Conservation (phyloP, 306 rosid genomes). For the Mimosa pudica region DNA sequence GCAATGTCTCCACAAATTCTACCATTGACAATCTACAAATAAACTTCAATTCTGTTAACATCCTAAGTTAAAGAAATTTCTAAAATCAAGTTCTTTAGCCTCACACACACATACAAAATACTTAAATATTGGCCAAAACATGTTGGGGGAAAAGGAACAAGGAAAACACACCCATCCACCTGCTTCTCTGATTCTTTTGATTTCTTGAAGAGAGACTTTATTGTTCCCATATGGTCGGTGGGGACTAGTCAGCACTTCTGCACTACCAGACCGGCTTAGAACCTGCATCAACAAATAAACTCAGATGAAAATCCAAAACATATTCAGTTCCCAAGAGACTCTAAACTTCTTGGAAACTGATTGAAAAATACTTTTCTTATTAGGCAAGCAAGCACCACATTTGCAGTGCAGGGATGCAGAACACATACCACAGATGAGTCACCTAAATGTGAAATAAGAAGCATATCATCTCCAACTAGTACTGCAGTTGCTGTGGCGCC, state of each 20-base stretch:
- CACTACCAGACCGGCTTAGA: constrained; percentile 79
- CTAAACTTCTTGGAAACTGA: constrained; percentile 12
- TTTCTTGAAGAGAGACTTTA: constrained; percentile 77
- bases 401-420: constrained; percentile 2
- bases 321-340: constrained; percentile 27
- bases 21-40: constrained; percentile 71
- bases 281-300: constrained; percentile 58
- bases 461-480: constrained; percentile 58
- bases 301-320: constrained; percentile 11
- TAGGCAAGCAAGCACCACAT: constrained; percentile 13
- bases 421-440: constrained; percentile 85
- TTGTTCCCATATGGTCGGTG: constrained; percentile 95
- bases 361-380: constrained; percentile 14
- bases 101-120: background rate
- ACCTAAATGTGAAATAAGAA: constrained; percentile 85
- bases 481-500: constrained; percentile 89
- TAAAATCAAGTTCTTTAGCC: constrained; percentile 3
- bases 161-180: constrained; percentile 99
- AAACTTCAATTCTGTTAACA: constrained; percentile 19
- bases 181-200: constrained; percentile 96
- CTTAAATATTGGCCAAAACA: constrained; percentile 15
- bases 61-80: constrained; percentile 27
- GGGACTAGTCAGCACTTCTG: constrained; percentile 75
- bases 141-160: constrained; percentile 40
- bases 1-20: constrained; percentile 98